These are phyloP conservation scores for Trapa bicornis DNA, from an alignment of 345 rosid genomes.

Conservation along the genomic window DNA sequence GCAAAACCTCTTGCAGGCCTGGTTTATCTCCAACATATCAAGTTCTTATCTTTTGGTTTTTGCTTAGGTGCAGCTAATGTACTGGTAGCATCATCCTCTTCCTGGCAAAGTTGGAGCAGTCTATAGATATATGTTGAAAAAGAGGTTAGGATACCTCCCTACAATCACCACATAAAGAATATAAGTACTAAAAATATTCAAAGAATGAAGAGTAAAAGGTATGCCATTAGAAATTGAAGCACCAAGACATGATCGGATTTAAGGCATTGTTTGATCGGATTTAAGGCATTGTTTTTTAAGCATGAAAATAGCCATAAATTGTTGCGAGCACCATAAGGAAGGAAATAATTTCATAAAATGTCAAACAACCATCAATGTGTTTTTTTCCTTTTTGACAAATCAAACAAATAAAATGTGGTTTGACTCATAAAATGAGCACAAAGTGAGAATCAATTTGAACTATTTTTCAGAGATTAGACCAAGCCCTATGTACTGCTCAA, in stretches of 20 bases:
- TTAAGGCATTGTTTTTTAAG: too few species aligned
- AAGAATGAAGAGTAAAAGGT: slow-evolving; percentile 3
- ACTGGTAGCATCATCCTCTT: slow-evolving; percentile 98
- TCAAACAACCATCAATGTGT: background rate
- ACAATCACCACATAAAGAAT: slow-evolving; percentile 10
- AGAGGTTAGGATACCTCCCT: slow-evolving; percentile 77
- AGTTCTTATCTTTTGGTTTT: slow-evolving; percentile 63
- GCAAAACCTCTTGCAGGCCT: slow-evolving; percentile 42
- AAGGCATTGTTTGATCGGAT: too few species aligned
- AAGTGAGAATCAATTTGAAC: background rate
- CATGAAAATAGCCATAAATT: background rate
- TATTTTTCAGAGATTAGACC: background rate
- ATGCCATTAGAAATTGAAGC: background rate
- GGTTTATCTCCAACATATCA: slow-evolving; percentile 32
- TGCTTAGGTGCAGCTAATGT: slow-evolving; percentile 67
- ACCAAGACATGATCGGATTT: background rate
- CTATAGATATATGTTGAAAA: slow-evolving; percentile 86
- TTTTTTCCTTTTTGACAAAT: background rate
- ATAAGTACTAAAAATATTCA: background rate
- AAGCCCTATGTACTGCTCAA: too few species aligned
- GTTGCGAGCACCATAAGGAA: background rate
- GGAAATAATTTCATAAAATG: background rate
- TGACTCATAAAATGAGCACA: background rate
- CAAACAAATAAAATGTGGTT: background rate
- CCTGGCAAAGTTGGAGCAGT: slow-evolving; percentile 79